Evolutionary conservation across 176 grass and related monocot genomes (phyloP), one percentile per base, ranked within the genome.

Genomic region (Dendrocalamus sinicus): DNA sequence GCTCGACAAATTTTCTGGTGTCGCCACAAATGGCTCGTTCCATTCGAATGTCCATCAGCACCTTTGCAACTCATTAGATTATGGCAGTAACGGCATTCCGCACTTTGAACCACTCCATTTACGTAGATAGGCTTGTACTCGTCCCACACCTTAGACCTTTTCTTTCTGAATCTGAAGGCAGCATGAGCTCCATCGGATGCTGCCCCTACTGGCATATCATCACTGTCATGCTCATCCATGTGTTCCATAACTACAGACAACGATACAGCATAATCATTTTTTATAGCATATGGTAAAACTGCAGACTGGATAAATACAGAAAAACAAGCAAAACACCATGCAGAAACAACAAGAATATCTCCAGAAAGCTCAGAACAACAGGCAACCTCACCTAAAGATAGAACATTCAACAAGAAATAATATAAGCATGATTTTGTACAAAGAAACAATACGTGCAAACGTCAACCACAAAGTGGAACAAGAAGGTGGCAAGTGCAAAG

Each of bases 141-240:
- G 4, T 91, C 85, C 89, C 89, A 91, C 54, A 91, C 76, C 75
- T 81, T 91, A 12, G 89, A 91, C 81, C 81, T 88, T 77, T 91
- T 91, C 54, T 80, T 80, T 35, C 54, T 84, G 9, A 83, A 32
- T 55, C 32, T 84, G 43, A 77, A 20, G 53, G 61, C 15, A 60
- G 41, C 43, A 12, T 47, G 6, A 48, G 24, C 52, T 12, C 24
- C 75, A 80, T 84, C 85, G 17, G 89, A 80, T 4, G 64, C 60
- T 24, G 32, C 52, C n/a, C 4, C 85, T 69, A 26, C 12, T 70
- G 86, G 63, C 75, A 84, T 44, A 14, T 84, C 85, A 46, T 84
- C 68, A 19, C 69, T 66, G 12, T 80, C 89, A 80, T 87, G 81
- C n/a, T 80, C 89, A 51, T 80, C 85, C 82, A 80, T 43, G 23